Conservation (phyloP, 768 basidiomycete species). For the Glaciozyma martinii region DNA sequence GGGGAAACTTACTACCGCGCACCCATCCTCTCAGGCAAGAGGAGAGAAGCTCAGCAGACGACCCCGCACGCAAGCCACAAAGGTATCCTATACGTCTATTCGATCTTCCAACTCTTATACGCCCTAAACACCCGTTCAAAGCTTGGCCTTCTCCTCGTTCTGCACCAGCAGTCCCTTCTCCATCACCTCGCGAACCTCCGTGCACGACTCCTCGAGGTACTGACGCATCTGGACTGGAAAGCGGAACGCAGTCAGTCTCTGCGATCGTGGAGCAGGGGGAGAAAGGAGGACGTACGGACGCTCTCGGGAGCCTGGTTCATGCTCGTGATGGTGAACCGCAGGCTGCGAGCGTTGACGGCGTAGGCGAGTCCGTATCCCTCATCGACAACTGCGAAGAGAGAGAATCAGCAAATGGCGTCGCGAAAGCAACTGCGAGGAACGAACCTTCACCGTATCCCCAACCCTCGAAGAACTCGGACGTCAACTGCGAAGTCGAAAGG, state of each 20-base stretch:
- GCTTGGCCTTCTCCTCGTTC: slow-evolving; percentile 39
- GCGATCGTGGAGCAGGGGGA: background rate
- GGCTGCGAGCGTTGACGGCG: slow-evolving; percentile 69
- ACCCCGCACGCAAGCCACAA: too few relatives aligned
- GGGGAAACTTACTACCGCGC: too few relatives aligned
- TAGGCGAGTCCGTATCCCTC: slow-evolving; percentile 45
- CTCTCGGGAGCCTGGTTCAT: slow-evolving; percentile 22
- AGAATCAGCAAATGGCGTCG: background rate
- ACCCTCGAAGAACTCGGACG: slow-evolving; percentile 70
- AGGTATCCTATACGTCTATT: too few relatives aligned
- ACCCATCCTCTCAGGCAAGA: too few relatives aligned
- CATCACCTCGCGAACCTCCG: slow-evolving; percentile 66
- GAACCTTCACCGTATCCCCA: slow-evolving; percentile 96
- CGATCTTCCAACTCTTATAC: too few relatives aligned
- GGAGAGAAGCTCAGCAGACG: too few relatives aligned
- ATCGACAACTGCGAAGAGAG: slow-evolving; percentile 16
- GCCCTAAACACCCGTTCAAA: slow-evolving; percentile 4
- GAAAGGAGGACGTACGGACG: background rate
- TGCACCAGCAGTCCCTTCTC: slow-evolving; percentile 51
- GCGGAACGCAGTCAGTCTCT: slow-evolving; percentile 1
- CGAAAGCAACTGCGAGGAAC: slow-evolving; percentile 31
- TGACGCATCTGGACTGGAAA: slow-evolving; percentile 46
- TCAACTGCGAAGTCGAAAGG: slow-evolving; percentile 80
- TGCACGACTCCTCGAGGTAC: slow-evolving; percentile 70
- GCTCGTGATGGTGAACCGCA: slow-evolving; percentile 80